Percentiles rank a stretch among this genome's conserved stretches.
phyloP scores from a whole-genome alignment of 148 eudicot species.

The Silene uniflora region DNA sequence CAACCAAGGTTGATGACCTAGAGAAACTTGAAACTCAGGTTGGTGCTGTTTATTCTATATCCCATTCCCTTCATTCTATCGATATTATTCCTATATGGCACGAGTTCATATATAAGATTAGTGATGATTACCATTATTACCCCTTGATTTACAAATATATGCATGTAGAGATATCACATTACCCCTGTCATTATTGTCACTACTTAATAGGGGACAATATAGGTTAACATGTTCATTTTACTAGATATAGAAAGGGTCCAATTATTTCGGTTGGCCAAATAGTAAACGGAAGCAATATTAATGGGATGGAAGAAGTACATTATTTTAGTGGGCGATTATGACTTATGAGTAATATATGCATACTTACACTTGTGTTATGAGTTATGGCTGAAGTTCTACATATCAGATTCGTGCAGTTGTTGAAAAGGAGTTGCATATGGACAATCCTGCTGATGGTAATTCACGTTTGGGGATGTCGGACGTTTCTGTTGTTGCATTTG shows the following conservation, averaged over 20 bases:
- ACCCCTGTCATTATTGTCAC: neutral
- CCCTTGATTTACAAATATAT: neutral
- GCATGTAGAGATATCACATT: too few species aligned
- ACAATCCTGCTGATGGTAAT: conserved; percentile 30
- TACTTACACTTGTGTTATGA: neutral
- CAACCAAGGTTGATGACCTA: conserved; percentile 83
- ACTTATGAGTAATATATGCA: neutral
- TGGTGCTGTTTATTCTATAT: conserved; percentile 17
- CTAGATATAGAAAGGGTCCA: neutral
- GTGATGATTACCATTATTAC: neutral
- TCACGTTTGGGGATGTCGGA: conserved; percentile 39
- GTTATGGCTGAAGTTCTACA: conserved; percentile 30
- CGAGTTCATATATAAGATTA: too few species aligned
- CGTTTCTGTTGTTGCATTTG: conserved; percentile 63
- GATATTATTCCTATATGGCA: neutral
- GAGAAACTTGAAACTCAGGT: conserved; percentile 98
- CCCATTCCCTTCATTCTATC: neutral
- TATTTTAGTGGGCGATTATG: neutral
- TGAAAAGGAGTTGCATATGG: conserved; percentile 30
- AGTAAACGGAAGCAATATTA: too few species aligned
- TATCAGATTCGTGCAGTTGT: conserved; percentile 77
- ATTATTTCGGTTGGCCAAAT: too few species aligned
- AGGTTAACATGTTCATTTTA: neutral
- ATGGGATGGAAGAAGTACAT: neutral
- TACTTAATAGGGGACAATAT: neutral